Evolutionary conservation across 2,329 filamentous ascomycete genomes (phyloP).

Genomic region (Coniochaeta sp.): DNA sequence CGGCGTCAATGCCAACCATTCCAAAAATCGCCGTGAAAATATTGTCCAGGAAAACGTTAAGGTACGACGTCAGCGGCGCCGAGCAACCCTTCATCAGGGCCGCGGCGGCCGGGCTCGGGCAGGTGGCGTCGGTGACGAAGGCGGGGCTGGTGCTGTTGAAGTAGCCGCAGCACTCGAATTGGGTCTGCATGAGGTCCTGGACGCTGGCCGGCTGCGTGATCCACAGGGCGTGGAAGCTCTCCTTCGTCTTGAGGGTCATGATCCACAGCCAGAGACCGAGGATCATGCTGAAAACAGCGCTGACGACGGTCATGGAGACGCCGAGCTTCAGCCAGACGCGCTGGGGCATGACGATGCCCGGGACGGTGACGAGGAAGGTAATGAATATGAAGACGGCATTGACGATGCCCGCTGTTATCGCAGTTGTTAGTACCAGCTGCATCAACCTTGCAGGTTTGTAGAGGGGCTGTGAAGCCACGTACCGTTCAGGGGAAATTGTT

Average conservation of each 20-base stretch:
- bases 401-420: conserved; percentile 54
- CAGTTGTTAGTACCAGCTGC: not conserved
- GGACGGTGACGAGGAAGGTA: conserved; percentile 63
- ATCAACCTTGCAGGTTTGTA: not conserved
- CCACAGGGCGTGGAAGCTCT: conserved; percentile 57
- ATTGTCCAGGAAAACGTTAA: conserved; percentile 64
- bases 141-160: conserved; percentile 63
- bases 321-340: conserved; percentile 65
- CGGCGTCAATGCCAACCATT: conserved; percentile 62
- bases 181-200: conserved; percentile 63
- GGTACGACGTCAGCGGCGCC: conserved; percentile 57
- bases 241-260: conserved; percentile 61
- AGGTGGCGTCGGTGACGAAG: conserved; percentile 63
- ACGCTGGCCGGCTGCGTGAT: conserved; percentile 43
- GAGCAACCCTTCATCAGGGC: conserved; percentile 65
- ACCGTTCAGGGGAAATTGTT: conserved; percentile 45
- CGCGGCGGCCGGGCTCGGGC: conserved; percentile 63
- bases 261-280: conserved; percentile 67
- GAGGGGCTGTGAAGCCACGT: conserved; percentile 9
- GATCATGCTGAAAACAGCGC: conserved; percentile 56
- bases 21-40: conserved; percentile 78
- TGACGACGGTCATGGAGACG: conserved; percentile 56
- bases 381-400: conserved; percentile 67
- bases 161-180: conserved; percentile 81
- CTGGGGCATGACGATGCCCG: conserved; percentile 61